Conservation (phyloP, 352 stramenopile species). For the Phytophthora pini region DNA sequence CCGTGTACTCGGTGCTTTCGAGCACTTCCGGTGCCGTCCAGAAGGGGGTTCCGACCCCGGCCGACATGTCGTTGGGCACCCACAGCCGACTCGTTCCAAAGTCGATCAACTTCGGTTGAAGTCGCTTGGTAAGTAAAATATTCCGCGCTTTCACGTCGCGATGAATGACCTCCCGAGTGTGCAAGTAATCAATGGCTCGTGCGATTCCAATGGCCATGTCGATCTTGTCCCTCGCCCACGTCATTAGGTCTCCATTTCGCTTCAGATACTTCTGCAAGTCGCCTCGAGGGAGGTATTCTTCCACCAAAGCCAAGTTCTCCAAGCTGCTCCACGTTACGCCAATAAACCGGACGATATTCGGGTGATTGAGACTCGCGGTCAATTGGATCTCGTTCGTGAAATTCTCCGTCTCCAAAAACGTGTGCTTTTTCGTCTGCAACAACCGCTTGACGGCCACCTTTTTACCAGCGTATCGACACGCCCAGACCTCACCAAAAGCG, state of each 20-base stretch:
- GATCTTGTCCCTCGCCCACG: constrained; percentile 50
- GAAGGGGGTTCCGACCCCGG: constrained; percentile 56
- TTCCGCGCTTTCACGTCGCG: constrained; percentile 85
- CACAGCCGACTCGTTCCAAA: constrained; percentile 45
- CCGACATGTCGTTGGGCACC: constrained; percentile 36
- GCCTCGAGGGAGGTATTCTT: constrained; percentile 59
- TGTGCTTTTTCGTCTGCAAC: constrained; percentile 43
- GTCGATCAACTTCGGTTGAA: constrained; percentile 51
- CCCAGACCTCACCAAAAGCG: constrained; percentile 67
- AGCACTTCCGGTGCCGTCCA: constrained; percentile 81
- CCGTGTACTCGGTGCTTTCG: constrained; percentile 54
- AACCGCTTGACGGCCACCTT: constrained; percentile 61
- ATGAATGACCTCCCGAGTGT: constrained; percentile 61
- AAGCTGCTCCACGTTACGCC: constrained; percentile 58
- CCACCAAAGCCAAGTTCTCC: constrained; percentile 56
- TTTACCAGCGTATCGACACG: constrained; percentile 43
- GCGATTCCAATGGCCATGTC: constrained; percentile 47
- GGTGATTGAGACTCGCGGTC: constrained; percentile 50
- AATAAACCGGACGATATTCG: constrained; percentile 55
- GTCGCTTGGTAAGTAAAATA: constrained; percentile 61
- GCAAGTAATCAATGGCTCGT: constrained; percentile 44
- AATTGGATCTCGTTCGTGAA: constrained; percentile 64
- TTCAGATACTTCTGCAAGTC: constrained; percentile 54
- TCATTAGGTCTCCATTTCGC: constrained; percentile 32
- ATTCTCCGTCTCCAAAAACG: constrained; percentile 46